Conservation (phyloP, 495 filamentous ascomycete species). For the Cercophora sp. region DNA sequence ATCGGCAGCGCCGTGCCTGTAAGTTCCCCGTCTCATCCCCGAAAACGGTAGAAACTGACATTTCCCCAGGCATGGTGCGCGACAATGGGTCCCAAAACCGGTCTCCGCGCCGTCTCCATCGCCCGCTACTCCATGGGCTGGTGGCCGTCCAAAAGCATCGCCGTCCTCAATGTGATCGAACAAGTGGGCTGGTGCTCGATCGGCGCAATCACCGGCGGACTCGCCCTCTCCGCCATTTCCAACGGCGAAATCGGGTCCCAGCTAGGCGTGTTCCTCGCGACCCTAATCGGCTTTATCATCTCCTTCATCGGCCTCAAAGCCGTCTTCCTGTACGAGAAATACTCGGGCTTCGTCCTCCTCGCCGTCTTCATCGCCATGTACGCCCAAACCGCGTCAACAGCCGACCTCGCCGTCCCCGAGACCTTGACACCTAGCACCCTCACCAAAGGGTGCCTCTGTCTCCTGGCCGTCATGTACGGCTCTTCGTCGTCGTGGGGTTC, state of each 20-base stretch:
- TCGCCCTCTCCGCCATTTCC: conserved; percentile 50
- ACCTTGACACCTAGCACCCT: conserved; percentile 33
- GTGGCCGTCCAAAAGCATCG: conserved; percentile 48
- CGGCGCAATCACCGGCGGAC: conserved; percentile 43
- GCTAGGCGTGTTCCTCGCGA: conserved; percentile 47
- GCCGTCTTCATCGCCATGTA: conserved; percentile 57
- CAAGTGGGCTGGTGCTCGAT: conserved; percentile 49
- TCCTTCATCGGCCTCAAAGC: conserved; percentile 46
- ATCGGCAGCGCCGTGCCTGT: conserved; percentile 47
- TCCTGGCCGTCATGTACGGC: conserved; percentile 55
- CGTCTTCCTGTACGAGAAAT: conserved; percentile 40
- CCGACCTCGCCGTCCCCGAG: conserved; percentile 40
- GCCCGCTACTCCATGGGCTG: conserved; percentile 55
- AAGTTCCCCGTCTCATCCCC: conserved; percentile 14
- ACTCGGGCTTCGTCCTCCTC: conserved; percentile 48
- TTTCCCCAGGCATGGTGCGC: conserved; percentile 37
- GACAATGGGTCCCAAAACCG: conserved; percentile 48
- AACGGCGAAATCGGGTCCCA: conserved; percentile 40
- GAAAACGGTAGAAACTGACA: not conserved
- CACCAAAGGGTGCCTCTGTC: conserved; percentile 46
- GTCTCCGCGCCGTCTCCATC: conserved; percentile 52
- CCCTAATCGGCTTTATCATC: conserved; percentile 39
- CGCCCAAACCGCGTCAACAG: conserved; percentile 46
- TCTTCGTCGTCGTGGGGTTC: conserved; percentile 58
- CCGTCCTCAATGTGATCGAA: conserved; percentile 47